Evolutionary conservation across 176 grass and related monocot species (phyloP).

Genomic region (Eragrostis curvula): DNA sequence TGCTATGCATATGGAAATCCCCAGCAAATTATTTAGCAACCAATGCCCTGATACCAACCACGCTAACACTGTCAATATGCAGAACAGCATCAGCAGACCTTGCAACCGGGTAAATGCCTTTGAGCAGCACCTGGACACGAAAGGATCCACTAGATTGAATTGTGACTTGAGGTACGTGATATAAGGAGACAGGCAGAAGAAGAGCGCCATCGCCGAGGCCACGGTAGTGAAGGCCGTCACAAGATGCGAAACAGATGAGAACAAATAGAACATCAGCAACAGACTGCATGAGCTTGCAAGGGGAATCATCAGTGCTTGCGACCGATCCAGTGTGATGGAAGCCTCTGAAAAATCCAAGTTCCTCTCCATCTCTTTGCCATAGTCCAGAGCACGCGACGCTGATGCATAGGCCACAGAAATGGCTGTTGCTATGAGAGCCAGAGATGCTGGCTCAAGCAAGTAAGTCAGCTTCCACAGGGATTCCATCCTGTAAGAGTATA

Average conservation of each 20-base stretch:
- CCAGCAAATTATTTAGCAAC: constrained; percentile 87
- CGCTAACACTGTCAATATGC: constrained; percentile 54
- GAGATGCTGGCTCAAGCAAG: constrained; percentile 87
- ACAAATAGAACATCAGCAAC: constrained; percentile 93
- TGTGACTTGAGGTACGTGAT: constrained; percentile 56
- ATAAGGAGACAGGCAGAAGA: constrained; percentile 82
- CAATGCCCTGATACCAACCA: constrained; percentile 96
- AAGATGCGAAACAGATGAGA: constrained; percentile 90
- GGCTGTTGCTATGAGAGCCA: constrained; percentile 74
- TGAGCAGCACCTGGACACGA: constrained; percentile 80
- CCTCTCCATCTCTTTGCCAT: constrained; percentile 90
- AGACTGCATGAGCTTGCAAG: constrained; percentile 89
- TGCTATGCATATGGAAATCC: constrained; percentile 89
- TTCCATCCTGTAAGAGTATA: constrained; percentile 55
- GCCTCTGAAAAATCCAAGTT: constrained; percentile 97
- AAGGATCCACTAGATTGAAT: constrained; percentile 66
- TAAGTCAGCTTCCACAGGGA: constrained; percentile 79
- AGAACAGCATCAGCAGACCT: constrained; percentile 63
- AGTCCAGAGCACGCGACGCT: constrained; percentile 79
- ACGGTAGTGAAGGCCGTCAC: constrained; percentile 80
- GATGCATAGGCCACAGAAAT: constrained; percentile 82
- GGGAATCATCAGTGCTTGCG: constrained; percentile 88
- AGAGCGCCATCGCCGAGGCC: constrained; percentile 79
- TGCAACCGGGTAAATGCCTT: constrained; percentile 81
- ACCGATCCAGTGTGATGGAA: constrained; percentile 82